These are phyloP conservation scores for Psophocarpus tetragonolobus DNA, from an alignment of 306 rosid species.

Conservation along the genomic window DNA sequence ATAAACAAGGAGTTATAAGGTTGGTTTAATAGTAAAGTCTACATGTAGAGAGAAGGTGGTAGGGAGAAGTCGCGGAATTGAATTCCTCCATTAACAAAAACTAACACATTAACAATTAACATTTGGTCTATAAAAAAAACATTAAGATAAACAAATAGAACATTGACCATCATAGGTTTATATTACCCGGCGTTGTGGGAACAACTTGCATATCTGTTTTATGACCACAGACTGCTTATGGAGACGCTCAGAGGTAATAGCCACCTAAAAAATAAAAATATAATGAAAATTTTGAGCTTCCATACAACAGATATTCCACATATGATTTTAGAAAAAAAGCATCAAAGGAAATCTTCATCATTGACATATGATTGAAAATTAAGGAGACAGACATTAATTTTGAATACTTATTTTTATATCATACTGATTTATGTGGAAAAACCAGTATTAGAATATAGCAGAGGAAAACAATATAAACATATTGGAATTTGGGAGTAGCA, in stretches of 20 bases:
- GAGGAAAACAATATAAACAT: conserved; percentile 21
- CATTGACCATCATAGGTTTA: conserved; percentile 12
- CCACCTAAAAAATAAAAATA: conserved; percentile 64
- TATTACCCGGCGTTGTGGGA: conserved; percentile 88
- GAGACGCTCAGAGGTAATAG: conserved; percentile 90
- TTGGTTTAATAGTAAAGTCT: no score
- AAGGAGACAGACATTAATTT: conserved; percentile 8
- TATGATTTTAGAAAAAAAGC: conserved; percentile 15
- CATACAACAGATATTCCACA: conserved; percentile 12
- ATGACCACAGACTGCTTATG: conserved; percentile 88
- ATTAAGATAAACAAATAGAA: conserved; percentile 4
- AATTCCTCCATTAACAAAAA: no score
- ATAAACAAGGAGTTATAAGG: no score
- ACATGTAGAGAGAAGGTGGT: no score
- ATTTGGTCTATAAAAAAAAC: no score
- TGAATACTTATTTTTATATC: background rate
- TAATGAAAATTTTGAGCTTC: conserved; percentile 24
- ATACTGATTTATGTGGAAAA: conserved; percentile 17
- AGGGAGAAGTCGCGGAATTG: no score
- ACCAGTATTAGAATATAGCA: background rate
- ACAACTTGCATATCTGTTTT: conserved; percentile 91
- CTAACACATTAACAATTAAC: no score
- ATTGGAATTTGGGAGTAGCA: conserved; percentile 18
- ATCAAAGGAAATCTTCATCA: background rate
- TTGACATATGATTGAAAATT: conserved; percentile 18